Evolutionary conservation across 306 rosid species (phyloP).

Genomic region (Cyamopsis tetragonoloba): DNA sequence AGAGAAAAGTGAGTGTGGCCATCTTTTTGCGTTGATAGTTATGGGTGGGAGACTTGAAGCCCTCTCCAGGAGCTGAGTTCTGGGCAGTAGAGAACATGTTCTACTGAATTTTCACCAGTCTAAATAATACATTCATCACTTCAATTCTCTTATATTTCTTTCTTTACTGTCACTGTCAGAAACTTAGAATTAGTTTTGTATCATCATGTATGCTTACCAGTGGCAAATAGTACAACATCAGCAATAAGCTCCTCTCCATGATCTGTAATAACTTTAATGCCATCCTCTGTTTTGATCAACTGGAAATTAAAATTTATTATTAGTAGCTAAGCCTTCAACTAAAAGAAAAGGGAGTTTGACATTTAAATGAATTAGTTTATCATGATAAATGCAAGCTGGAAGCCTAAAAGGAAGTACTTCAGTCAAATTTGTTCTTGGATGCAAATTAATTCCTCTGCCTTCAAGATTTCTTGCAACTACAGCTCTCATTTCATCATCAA

Average conservation of each 20-base stretch:
- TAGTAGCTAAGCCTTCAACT: slow-evolving; percentile 20
- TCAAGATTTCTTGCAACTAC: slow-evolving; percentile 93
- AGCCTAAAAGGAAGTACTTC: slow-evolving; percentile 47
- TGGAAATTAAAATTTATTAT: slow-evolving; percentile 27
- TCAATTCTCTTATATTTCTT: too few species aligned
- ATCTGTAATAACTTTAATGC: slow-evolving; percentile 81
- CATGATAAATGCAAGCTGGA: neutral
- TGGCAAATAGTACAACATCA: slow-evolving; percentile 90
- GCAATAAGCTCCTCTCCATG: slow-evolving; percentile 88
- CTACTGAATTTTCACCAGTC: too few species aligned
- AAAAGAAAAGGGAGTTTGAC: neutral
- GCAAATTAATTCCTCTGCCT: slow-evolving; percentile 87
- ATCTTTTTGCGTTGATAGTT: too few species aligned
- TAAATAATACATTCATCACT: too few species aligned
- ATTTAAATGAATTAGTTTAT: neutral
- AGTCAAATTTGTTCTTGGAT: slow-evolving; percentile 63
- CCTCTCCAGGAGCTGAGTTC: too few species aligned
- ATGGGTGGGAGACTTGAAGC: too few species aligned
- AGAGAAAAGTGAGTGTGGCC: too few species aligned
- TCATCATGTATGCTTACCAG: slow-evolving; percentile 66
- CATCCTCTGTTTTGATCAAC: slow-evolving; percentile 77
- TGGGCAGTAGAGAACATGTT: too few species aligned
- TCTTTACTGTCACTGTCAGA: too few species aligned
- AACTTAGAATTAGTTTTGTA: too few species aligned
- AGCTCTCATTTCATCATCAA: slow-evolving; percentile 98